A percentile compares a stretch with the other conserved stretches of the same genome.
Evolutionary conservation across 805 yeast species (phyloP).

Genomic region (Lachancea cidri): DNA sequence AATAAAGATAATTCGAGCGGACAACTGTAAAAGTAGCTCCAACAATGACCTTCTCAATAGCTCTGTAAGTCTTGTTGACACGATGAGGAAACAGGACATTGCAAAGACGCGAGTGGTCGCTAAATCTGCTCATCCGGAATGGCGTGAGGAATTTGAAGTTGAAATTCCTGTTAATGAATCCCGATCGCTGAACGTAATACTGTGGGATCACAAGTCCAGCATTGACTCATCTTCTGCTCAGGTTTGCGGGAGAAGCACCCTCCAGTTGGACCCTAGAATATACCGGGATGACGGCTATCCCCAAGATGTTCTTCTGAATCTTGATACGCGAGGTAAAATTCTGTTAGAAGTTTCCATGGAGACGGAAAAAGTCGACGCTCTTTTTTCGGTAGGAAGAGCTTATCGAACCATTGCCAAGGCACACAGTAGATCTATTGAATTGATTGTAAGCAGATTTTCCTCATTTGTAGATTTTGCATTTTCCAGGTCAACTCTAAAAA

Average conservation of each 20-base stretch:
- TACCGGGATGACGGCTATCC: conserved; percentile 68
- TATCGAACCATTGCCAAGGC: conserved; percentile 59
- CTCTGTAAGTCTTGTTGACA: conserved; percentile 59
- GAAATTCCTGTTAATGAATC: conserved; percentile 37
- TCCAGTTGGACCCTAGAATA: conserved; percentile 57
- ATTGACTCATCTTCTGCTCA: conserved; percentile 42
- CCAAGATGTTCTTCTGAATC: conserved; percentile 40
- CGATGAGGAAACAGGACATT: conserved; percentile 46
- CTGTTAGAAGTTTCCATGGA: conserved; percentile 68
- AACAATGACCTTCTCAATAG: conserved; percentile 48
- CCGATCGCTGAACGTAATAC: conserved; percentile 49
- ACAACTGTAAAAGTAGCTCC: conserved; percentile 46
- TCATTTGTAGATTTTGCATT: conserved; percentile 52
- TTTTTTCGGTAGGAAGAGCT: conserved; percentile 75
- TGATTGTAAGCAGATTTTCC: conserved; percentile 70
- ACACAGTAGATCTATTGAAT: conserved; percentile 59
- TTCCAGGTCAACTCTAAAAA: conserved; percentile 53
- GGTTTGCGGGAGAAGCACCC: conserved; percentile 57
- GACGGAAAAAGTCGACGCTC: conserved; percentile 71
- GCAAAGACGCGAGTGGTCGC: conserved; percentile 66
- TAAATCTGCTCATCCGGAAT: conserved; percentile 63
- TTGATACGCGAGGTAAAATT: conserved; percentile 63
- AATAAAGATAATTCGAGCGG: conserved; percentile 57
- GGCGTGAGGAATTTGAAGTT: conserved; percentile 83
- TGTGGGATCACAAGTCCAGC: conserved; percentile 59